Evolutionary conservation across 73 alveolate species (phyloP).

Genomic region (Effrenium voratum): DNA sequence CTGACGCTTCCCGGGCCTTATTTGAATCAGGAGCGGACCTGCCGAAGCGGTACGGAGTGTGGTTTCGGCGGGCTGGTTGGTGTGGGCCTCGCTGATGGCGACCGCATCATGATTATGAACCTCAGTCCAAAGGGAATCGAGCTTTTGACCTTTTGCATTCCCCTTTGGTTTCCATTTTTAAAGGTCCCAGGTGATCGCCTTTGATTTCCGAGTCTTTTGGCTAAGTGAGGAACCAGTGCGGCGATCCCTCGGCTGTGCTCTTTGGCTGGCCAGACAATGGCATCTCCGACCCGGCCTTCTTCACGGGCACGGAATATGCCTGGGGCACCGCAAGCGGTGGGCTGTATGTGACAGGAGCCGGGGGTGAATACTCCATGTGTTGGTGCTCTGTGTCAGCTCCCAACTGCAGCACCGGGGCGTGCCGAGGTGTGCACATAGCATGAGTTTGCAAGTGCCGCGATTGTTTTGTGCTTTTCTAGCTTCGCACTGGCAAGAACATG

Average conservation of each 20-base stretch:
- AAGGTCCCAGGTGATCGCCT: too few species aligned
- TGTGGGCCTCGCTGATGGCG: constrained; percentile 42
- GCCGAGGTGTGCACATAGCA: too few species aligned
- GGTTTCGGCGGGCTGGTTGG: constrained; percentile 48
- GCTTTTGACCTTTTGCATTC: too few species aligned
- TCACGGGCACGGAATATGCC: constrained; percentile 67
- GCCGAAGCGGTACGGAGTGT: constrained; percentile 76
- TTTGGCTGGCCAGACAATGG: constrained; percentile 76
- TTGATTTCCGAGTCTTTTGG: too few species aligned
- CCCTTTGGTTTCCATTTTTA: too few species aligned
- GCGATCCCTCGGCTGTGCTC: not conserved
- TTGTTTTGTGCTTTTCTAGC: too few species aligned
- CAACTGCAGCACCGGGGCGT: constrained; percentile 61
- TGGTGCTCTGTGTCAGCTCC: constrained; percentile 60
- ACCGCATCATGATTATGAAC: constrained; percentile 66
- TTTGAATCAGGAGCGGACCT: constrained; percentile 50
- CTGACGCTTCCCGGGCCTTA: constrained; percentile 59
- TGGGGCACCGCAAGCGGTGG: constrained; percentile 85
- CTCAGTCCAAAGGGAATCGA: too few species aligned
- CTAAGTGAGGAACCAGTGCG: too few species aligned
- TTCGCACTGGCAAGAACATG: too few species aligned
- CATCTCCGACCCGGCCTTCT: constrained; percentile 51
- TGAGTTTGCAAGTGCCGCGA: too few species aligned
- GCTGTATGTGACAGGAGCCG: constrained; percentile 67
- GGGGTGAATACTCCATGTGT: constrained; percentile 83